phyloP scores from a whole-genome alignment of 768 basidiomycete species.

The Russula sp. region DNA sequence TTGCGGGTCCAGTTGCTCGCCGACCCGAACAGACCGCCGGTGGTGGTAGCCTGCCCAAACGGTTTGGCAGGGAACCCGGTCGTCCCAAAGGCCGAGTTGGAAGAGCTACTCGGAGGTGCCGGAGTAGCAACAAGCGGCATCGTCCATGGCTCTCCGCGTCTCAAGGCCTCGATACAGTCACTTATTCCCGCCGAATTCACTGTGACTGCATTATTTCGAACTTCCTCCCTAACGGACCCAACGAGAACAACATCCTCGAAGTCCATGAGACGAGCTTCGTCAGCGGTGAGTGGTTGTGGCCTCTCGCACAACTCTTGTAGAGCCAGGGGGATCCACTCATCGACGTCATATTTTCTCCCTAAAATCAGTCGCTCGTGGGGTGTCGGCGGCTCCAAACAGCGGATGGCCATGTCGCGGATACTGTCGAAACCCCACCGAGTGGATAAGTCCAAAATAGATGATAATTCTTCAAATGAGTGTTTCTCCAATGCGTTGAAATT shows the following conservation, averaged over 20 bases:
- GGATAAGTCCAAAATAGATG: slow-evolving; percentile 22
- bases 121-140: background rate
- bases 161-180: slow-evolving; percentile 8
- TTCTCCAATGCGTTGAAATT: slow-evolving; percentile 20
- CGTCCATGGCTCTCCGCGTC: background rate
- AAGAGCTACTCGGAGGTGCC: no score
- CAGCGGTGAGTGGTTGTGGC: slow-evolving; percentile 13
- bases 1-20: no score
- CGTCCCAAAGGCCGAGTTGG: no score
- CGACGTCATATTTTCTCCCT: slow-evolving; percentile 9
- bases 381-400: slow-evolving; percentile 13
- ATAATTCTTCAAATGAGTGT: slow-evolving; percentile 19
- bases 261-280: slow-evolving; percentile 20
- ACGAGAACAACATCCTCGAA: slow-evolving; percentile 23
- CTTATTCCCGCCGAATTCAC: background rate
- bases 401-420: slow-evolving; percentile 23
- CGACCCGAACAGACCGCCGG: no score
- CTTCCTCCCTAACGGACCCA: slow-evolving; percentile 17
- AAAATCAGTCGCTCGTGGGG: slow-evolving; percentile 14
- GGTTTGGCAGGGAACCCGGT: no score
- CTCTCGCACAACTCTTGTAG: slow-evolving; percentile 18
- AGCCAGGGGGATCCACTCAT: slow-evolving; percentile 23
- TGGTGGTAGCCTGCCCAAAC: no score
- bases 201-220: slow-evolving; percentile 5
- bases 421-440: slow-evolving; percentile 25